Evolutionary conservation across 176 grass and related monocot species (phyloP).

Genomic region (Triticum timopheevii): DNA sequence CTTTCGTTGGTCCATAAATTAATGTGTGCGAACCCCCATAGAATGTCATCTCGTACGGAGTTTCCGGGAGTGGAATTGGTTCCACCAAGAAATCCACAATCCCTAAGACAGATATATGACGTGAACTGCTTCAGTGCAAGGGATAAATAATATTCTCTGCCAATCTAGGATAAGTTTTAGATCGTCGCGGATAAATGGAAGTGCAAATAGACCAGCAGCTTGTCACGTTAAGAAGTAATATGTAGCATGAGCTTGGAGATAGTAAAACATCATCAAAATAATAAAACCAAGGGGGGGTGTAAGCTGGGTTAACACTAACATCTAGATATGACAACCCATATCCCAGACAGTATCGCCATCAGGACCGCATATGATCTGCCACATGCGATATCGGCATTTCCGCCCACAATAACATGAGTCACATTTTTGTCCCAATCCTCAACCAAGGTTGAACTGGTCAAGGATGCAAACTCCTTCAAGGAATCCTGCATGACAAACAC

Average conservation of each 20-base stretch:
- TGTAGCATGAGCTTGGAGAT: not conserved
- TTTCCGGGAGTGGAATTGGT: not conserved
- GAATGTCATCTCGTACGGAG: slow-evolving; percentile 25
- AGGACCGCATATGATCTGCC: slow-evolving; percentile 39
- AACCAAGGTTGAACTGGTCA: not conserved
- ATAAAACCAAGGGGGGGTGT: not conserved
- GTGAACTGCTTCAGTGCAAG: not conserved
- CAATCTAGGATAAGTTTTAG: not conserved
- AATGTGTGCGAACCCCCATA: not conserved
- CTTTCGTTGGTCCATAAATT: slow-evolving; percentile 25
- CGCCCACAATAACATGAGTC: slow-evolving; percentile 49
- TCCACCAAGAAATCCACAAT: not conserved
- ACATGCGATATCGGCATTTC: not conserved
- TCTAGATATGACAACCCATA: slow-evolving; percentile 30
- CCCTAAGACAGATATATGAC: slow-evolving; percentile 29
- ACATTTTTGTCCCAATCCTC: slow-evolving; percentile 38
- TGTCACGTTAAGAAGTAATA: not conserved
- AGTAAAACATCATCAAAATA: not conserved
- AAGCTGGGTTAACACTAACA: slow-evolving; percentile 32
- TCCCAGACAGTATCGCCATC: slow-evolving; percentile 41
- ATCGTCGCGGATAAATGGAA: not conserved
- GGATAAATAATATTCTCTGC: not conserved
- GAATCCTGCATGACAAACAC: slow-evolving; percentile 23
- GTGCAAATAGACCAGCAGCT: not conserved
- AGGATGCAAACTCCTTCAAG: slow-evolving; percentile 30